phyloP scores from a whole-genome alignment of 192 early-diverging fungal species.

The Haplosporangium gracile region DNA sequence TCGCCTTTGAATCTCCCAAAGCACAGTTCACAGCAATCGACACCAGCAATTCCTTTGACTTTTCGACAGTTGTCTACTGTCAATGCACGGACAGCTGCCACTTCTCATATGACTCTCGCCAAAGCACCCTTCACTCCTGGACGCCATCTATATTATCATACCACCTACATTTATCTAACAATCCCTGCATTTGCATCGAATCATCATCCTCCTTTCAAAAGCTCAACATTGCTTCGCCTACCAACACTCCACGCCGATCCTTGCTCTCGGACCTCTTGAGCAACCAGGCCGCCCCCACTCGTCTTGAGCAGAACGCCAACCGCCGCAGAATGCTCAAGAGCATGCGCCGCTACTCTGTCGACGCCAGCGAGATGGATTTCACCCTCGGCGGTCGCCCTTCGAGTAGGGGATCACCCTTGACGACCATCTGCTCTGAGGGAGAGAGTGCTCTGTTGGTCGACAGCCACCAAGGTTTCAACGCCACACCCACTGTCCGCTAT shows the following conservation, averaged over 20 bases:
- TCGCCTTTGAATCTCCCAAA: neutral
- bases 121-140: neutral
- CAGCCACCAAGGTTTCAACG: constrained; percentile 27
- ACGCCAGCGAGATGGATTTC: constrained; percentile 52
- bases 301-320: constrained; percentile 49
- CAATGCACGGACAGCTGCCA: neutral
- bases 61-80: neutral
- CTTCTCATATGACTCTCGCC: neutral
- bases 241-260: constrained; percentile 30
- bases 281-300: constrained; percentile 33
- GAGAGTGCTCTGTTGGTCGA: constrained; percentile 23
- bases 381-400: constrained; percentile 35
- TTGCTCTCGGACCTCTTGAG: constrained; percentile 47
- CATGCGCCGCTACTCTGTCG: constrained; percentile 54
- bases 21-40: neutral
- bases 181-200: neutral
- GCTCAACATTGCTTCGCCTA: constrained; percentile 22
- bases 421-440: constrained; percentile 32
- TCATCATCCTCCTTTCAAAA: constrained; percentile 29
- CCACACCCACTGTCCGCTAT: constrained; percentile 43
- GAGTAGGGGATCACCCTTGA: constrained; percentile 20
- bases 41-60: neutral
- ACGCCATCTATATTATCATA: neutral
- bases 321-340: constrained; percentile 55
- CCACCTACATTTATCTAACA: constrained; percentile 13